Percentiles rank a stretch among this genome's conserved stretches.
These are phyloP conservation scores for Phaeosphaeria sp. DNA, from an alignment of 2,329 filamentous ascomycete genomes.

Conservation along the genomic window DNA sequence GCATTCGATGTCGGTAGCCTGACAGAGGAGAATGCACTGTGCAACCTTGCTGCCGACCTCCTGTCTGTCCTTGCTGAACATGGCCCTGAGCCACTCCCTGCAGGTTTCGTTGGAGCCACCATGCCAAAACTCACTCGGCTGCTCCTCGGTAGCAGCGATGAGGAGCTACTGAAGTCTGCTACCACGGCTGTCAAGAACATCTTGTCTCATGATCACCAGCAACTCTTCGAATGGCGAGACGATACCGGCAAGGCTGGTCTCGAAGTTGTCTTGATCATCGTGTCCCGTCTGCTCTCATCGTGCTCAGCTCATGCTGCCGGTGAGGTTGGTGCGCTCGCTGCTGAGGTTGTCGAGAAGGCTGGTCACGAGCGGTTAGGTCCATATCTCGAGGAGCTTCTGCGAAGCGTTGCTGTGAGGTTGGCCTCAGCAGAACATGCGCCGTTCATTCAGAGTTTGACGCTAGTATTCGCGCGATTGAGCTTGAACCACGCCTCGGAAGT, in stretches of 20 bases:
- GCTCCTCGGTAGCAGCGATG: constrained; percentile 82
- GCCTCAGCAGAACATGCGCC: constrained; percentile 81
- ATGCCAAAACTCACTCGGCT: constrained; percentile 87
- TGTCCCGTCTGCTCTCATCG: constrained; percentile 86
- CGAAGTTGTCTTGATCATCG: constrained; percentile 87
- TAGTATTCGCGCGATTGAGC: constrained; percentile 92
- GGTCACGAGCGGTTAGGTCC: constrained; percentile 89
- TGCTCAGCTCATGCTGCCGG: constrained; percentile 88
- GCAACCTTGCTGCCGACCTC: constrained; percentile 86
- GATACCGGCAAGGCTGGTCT: constrained; percentile 78
- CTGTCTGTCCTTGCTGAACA: constrained; percentile 81
- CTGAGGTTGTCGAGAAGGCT: constrained; percentile 93
- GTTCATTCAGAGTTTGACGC: constrained; percentile 93
- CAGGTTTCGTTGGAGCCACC: constrained; percentile 81
- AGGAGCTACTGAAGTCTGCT: constrained; percentile 84
- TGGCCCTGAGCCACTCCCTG: constrained; percentile 82
- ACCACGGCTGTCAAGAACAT: constrained; percentile 89
- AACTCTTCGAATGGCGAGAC: constrained; percentile 87
- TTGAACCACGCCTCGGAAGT: constrained; percentile 86
- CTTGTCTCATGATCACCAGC: constrained; percentile 85
- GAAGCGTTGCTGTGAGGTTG: constrained; percentile 85
- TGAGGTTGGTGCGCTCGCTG: constrained; percentile 94
- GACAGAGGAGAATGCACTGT: constrained; percentile 82
- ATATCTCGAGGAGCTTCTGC: constrained; percentile 84
- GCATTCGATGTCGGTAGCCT: constrained; percentile 88